Evolutionary conservation across 2,329 filamentous ascomycete species (phyloP).

Genomic region (Pseudodiploospora longispora): DNA sequence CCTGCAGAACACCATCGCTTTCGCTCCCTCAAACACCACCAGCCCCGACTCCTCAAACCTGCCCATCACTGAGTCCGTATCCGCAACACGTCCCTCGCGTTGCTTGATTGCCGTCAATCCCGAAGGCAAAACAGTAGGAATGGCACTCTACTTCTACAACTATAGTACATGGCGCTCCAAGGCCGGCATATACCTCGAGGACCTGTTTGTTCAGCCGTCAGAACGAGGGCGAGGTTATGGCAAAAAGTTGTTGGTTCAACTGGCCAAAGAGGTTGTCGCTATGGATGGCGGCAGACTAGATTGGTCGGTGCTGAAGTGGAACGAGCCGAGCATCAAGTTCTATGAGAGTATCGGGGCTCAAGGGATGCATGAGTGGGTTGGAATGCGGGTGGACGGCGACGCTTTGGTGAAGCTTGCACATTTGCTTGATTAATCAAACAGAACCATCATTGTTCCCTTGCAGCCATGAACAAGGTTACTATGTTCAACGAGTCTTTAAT

Average conservation of each 20-base stretch:
- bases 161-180: slow-evolving; percentile 89
- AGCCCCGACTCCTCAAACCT: slow-evolving; percentile 28
- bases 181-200: slow-evolving; percentile 87
- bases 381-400: slow-evolving; percentile 65
- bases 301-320: slow-evolving; percentile 91
- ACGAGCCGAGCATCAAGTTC: slow-evolving; percentile 81
- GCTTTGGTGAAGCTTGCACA: slow-evolving; percentile 52
- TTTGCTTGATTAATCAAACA: slow-evolving; percentile 23
- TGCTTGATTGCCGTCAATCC: slow-evolving; percentile 59
- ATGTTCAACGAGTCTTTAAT: too few species aligned
- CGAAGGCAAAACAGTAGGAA: slow-evolving; percentile 49
- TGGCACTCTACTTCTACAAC: slow-evolving; percentile 92
- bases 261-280: slow-evolving; percentile 71
- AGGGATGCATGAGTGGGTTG: slow-evolving; percentile 63
- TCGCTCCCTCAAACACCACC: slow-evolving; percentile 48
- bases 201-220: slow-evolving; percentile 70
- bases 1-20: slow-evolving; percentile 69
- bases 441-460: background rate
- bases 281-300: slow-evolving; percentile 72
- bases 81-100: slow-evolving; percentile 57
- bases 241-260: slow-evolving; percentile 60
- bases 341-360: slow-evolving; percentile 66
- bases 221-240: slow-evolving; percentile 75
- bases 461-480: too few species aligned
- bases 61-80: slow-evolving; percentile 45